Evolutionary conservation across 2,329 filamentous ascomycete species (phyloP).

Genomic region (Colletotrichum somersetense): DNA sequence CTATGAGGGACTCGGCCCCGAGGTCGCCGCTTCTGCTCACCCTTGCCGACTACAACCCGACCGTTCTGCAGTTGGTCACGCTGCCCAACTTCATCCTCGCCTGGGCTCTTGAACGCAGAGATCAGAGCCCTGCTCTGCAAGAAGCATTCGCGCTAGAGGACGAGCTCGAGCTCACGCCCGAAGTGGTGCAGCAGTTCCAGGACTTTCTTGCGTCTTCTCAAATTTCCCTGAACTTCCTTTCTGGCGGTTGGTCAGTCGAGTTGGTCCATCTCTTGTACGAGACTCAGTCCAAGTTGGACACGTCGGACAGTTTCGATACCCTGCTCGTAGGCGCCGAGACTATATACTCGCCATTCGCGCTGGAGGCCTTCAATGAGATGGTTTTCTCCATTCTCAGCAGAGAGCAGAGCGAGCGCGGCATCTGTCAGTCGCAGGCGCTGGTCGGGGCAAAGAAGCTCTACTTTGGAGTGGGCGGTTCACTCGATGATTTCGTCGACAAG

Average conservation of each 20-base stretch:
- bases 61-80: slow-evolving; percentile 82
- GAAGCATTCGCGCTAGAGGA: slow-evolving; percentile 64
- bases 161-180: slow-evolving; percentile 74
- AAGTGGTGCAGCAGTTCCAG: slow-evolving; percentile 70
- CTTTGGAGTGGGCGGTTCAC: slow-evolving; percentile 86
- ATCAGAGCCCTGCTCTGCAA: slow-evolving; percentile 54
- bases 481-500: slow-evolving; percentile 77
- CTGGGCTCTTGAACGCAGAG: slow-evolving; percentile 67
- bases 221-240: slow-evolving; percentile 75
- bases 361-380: slow-evolving; percentile 76
- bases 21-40: slow-evolving; percentile 66
- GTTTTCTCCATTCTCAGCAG: slow-evolving; percentile 69
- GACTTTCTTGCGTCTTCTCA: slow-evolving; percentile 61
- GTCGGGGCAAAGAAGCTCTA: slow-evolving; percentile 85
- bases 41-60: slow-evolving; percentile 84
- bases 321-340: slow-evolving; percentile 82
- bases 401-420: slow-evolving; percentile 52
- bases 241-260: slow-evolving; percentile 78
- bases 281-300: slow-evolving; percentile 40
- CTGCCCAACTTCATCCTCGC: slow-evolving; percentile 82
- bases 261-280: slow-evolving; percentile 71
- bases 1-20: slow-evolving; percentile 50
- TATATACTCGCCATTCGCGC: slow-evolving; percentile 82
- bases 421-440: slow-evolving; percentile 58
- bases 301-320: slow-evolving; percentile 47